Base-by-base conservation (phyloP, 495 filamentous ascomycete genomes). In the Pseudoneurospora amorphoporcata region DNA sequence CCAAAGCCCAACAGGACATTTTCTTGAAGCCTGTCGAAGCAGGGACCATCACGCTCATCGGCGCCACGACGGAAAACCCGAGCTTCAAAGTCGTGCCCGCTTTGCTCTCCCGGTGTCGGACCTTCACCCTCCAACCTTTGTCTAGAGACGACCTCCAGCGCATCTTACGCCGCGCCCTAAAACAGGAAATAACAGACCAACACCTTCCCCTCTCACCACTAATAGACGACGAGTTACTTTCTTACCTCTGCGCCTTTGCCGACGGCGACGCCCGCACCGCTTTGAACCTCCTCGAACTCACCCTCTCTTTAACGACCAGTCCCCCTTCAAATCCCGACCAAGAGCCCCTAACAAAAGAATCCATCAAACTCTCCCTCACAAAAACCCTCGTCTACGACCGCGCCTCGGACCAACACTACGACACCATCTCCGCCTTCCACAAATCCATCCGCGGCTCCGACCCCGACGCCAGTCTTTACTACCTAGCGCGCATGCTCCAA, bases 1-100 rank as follows among this genome's bases (percentile, higher is more conserved):
- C 88, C 68, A 98, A 97, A 79, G 84, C 90, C 0, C 95, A 99
- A 80, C 95, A 99, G 75, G 95, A 99, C 82, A 92, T 97, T 2
- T 98, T 98, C 75, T 81, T 99, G 9, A 94, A 92, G 5, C 94
- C 95, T 0, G 95, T 99, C 3, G 95, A 99, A 77, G 90, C 91
- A 10, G 95, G 95, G 9, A 91, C 92, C 40, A 89, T 98, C 75
- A 97, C 93, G 8, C 85, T 99, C 47, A 97, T 98, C 74, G 95
- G 94, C 37, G 95, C 95, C 37, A 98, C 95, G 9, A 99, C 95
- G 3, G 95, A 99, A 79, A 99, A 99, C 78, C 95, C 95, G 0
- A 93, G 90, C 32, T 99, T 99, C 84, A 97, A 97, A 78, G 88
- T 99, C 58, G 91, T 97, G 76, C 90, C 89, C 73, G 94, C 95